Evolutionary conservation across 106 monocot genomes (phyloP), one percentile per base, ranked within the genome.

Genomic region (Acorus calamus): DNA sequence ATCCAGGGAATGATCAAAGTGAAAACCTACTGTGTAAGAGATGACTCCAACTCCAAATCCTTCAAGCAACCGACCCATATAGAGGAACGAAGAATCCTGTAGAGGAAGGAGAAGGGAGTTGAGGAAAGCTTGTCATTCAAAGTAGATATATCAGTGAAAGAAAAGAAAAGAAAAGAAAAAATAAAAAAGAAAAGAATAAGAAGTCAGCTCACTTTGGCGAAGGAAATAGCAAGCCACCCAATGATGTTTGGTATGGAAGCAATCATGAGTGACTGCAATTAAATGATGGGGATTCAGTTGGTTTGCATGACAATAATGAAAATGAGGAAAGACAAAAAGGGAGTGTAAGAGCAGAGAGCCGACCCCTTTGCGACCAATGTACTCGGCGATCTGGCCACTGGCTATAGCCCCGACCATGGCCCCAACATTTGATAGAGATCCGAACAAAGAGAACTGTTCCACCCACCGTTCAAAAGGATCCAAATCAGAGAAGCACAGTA

Each of bases 401-500:
- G 89, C 81, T 42, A 94, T 94, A 42, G 94, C 94, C 1, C 94
- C 94, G 4, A 94, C 79, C 94, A 94, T 94, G 48, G 89, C 94
- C 3, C 94, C 94, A 8, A 94, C 94, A 53, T 94, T 94, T n/a
- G 93, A 94, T 6, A 94, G 77, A 6, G 93, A 94, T 3, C 93
- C 93, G 42, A 94, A 94, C 9, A 80, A 10, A 42, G 89, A 94
- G 69, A 89, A 94, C 86, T 93, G 60, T 14, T 44, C 13, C 61
- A 7, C 3, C 28, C 28, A 28, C 28, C 28, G 1, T 28, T 28
- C 28, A 28, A 28, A 28, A 28, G 28, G 28, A 28, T 28, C 28
- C 28, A 28, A 28, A 28, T 28, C 28, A 28, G 28, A 28, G 28
- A 28, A 28, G 28, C 28, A 28, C 28, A 28, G 28, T 28, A 28